phyloP scores from a whole-genome alignment of 2,329 filamentous ascomycete genomes.

The Tetracladium maxilliforme region DNA sequence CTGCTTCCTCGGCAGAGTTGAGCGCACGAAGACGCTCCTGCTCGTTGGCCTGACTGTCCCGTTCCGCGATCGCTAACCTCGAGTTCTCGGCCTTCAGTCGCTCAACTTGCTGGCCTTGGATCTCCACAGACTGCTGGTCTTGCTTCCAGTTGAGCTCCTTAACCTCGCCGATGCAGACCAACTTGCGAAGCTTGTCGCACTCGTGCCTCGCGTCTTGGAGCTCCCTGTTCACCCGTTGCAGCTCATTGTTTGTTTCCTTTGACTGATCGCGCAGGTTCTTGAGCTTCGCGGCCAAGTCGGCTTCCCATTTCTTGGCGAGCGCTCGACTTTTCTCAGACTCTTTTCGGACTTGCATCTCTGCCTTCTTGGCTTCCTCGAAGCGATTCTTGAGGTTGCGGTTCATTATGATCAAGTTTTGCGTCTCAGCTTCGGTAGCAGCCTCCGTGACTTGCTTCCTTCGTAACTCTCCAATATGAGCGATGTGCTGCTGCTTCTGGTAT shows the following conservation, averaged over 20 bases:
- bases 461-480: slow-evolving; percentile 67
- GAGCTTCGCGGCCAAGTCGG: slow-evolving; percentile 52
- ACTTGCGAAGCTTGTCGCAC: slow-evolving; percentile 44
- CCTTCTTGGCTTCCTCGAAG: slow-evolving; percentile 57
- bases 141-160: slow-evolving; percentile 50
- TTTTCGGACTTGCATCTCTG: slow-evolving; percentile 54
- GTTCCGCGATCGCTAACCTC: slow-evolving; percentile 43
- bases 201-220: slow-evolving; percentile 43
- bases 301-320: slow-evolving; percentile 66
- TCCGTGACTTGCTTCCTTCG: slow-evolving; percentile 62
- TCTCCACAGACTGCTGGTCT: slow-evolving; percentile 46
- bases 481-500: slow-evolving; percentile 72
- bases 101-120: slow-evolving; percentile 44
- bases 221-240: slow-evolving; percentile 39
- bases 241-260: slow-evolving; percentile 45
- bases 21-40: slow-evolving; percentile 40
- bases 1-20: slow-evolving; percentile 40
- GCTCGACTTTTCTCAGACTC: slow-evolving; percentile 59
- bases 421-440: slow-evolving; percentile 67
- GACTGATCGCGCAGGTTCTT: slow-evolving; percentile 54
- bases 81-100: slow-evolving; percentile 42
- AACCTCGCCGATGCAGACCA: slow-evolving; percentile 56
- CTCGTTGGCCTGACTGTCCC: slow-evolving; percentile 49
- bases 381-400: slow-evolving; percentile 62
- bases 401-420: slow-evolving; percentile 63